Base-by-base conservation (phyloP, 768 basidiomycete genomes). In the Suillus clintonianus region DNA sequence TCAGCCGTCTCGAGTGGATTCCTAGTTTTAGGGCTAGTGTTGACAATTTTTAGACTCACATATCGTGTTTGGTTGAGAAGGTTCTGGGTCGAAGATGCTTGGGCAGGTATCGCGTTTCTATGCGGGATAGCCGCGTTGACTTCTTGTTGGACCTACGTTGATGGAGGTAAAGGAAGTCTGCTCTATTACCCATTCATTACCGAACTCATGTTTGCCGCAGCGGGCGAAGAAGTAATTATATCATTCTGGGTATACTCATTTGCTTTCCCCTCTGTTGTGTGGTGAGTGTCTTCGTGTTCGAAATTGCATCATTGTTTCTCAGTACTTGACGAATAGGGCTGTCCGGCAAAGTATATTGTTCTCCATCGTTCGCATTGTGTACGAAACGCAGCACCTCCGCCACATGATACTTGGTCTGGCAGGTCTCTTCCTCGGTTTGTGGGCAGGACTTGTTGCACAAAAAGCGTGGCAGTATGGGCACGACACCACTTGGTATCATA, bases 51-150 rank as follows among this genome's bases (percentile, higher is more conserved):
- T 30, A 65, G 70, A 30, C 11, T 72, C 19, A 57, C 68, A 58
- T 70, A 71, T 39, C 71, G 72, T 32, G 51, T 69, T 27, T 55
- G 30, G 27, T 67, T 73, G 36, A 62, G 59, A 43, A 62, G 66
- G 14, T 51, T 72, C 24, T 70, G 72, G 27, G 56, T 68, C 60
- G 72, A 73, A 14, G 72, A 73, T 34, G 32, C 62, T 43, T 72
- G 63, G 65, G 71, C 71, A 7, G 48, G 42, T 0, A 39, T 64
- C 13, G 71, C 69, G 1, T 56, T 72, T 39, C 4, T 63, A 11
- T 72, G 55, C 9, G 71, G 67, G 14, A 34, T 24, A 19, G 43
- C 63, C 7, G 56, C 42, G 22, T 27, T 64, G 19, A 22, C 37
- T 5, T 53, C 64, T 30, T 14, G 4, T 17, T 72, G 71, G 71